A percentile compares a stretch with the other conserved stretches of the same genome.
Conservation (phyloP, 352 stramenopile genomes). For the Phytophthora chlamydospora region DNA sequence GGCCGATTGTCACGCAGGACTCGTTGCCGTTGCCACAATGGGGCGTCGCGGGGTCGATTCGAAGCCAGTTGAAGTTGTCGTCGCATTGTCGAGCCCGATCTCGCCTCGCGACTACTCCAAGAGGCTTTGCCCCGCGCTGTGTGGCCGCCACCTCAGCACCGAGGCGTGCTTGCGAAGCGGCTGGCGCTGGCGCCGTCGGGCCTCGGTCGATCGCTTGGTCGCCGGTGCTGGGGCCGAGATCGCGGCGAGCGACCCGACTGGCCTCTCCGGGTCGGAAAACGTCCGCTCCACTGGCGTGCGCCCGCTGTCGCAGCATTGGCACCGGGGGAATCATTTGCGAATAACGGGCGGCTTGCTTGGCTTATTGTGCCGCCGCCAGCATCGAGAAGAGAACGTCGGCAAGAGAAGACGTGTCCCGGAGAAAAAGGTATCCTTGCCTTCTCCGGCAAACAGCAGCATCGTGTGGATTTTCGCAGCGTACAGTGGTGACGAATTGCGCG, state of each 20-base stretch:
- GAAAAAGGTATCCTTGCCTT: neutral
- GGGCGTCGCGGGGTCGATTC: neutral
- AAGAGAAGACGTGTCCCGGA: slow-evolving; percentile 10
- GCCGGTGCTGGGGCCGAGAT: too few species aligned
- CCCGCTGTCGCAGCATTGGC: slow-evolving; percentile 24
- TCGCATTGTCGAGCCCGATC: slow-evolving; percentile 15
- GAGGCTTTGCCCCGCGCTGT: slow-evolving; percentile 13
- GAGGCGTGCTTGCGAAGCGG: slow-evolving; percentile 7
- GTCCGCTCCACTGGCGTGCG: slow-evolving; percentile 24
- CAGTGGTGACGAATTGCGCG: neutral
- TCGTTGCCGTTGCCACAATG: too few species aligned
- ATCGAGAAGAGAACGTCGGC: neutral
- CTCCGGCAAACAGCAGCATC: too few species aligned
- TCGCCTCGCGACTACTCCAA: slow-evolving; percentile 23
- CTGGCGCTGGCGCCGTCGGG: neutral
- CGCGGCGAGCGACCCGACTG: too few species aligned
- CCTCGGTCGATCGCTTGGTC: too few species aligned
- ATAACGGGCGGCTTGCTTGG: too few species aligned
- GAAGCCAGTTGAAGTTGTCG: slow-evolving; percentile 31
- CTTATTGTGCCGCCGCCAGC: neutral
- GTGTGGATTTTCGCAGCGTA: slow-evolving; percentile 13
- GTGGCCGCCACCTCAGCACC: neutral
- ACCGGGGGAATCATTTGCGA: neutral
- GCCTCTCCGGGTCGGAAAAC: slow-evolving; percentile 3
- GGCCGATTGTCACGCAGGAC: too few species aligned